phyloP scores from a whole-genome alignment of 2,329 filamentous ascomycete species.

The Fusarium mexicanum region DNA sequence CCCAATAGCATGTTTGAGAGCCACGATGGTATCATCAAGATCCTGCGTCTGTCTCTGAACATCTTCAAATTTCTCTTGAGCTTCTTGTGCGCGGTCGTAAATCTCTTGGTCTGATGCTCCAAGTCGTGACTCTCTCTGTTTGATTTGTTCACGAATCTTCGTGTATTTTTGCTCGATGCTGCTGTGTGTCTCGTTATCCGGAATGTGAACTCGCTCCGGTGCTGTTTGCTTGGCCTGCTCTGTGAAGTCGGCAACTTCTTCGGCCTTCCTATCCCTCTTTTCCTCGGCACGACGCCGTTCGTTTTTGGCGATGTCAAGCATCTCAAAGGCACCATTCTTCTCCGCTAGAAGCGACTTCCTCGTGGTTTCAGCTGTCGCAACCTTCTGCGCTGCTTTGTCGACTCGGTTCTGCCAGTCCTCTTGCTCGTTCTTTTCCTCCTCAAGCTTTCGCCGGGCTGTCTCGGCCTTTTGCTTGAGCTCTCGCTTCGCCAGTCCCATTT shows the following conservation, averaged over 20 bases:
- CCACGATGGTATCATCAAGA: constrained; percentile 53
- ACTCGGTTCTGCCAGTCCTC: constrained; percentile 57
- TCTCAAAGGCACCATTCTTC: constrained; percentile 69
- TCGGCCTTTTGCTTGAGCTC: constrained; percentile 58
- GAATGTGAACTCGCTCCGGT: constrained; percentile 67
- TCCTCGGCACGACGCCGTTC: constrained; percentile 57
- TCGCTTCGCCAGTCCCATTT: constrained; percentile 59
- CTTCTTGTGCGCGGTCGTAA: constrained; percentile 56
- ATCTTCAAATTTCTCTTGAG: constrained; percentile 54
- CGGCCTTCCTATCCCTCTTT: constrained; percentile 58
- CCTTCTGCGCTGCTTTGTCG: constrained; percentile 65
- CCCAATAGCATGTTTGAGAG: constrained; percentile 68
- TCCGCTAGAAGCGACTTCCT: constrained; percentile 64
- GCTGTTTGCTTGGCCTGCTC: constrained; percentile 64
- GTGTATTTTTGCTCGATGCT: constrained; percentile 65
- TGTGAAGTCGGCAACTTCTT: constrained; percentile 63
- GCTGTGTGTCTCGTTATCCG: constrained; percentile 69
- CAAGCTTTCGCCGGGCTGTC: constrained; percentile 50
- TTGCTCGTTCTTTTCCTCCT: constrained; percentile 49
- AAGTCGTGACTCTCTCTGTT: constrained; percentile 63
- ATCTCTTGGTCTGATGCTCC: constrained; percentile 75
- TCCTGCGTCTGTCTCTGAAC: constrained; percentile 55
- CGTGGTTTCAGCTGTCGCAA: constrained; percentile 57
- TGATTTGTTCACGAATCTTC: constrained; percentile 67
- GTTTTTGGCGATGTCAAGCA: constrained; percentile 58